Evolutionary conservation across 2,329 filamentous ascomycete genomes (phyloP).

Genomic region (Aureobasidium sp.): DNA sequence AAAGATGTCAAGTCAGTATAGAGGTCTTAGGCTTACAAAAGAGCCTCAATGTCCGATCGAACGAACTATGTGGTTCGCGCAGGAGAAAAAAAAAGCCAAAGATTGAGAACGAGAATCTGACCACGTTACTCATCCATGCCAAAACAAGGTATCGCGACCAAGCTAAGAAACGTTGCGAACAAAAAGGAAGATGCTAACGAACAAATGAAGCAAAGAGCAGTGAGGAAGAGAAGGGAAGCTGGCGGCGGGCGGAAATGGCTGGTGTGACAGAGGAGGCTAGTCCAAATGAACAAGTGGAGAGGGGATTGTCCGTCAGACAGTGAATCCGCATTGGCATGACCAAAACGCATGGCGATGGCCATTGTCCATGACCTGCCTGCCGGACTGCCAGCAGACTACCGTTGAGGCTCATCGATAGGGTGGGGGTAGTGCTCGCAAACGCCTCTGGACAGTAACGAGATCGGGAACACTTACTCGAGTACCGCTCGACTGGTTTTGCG

Average conservation of each 20-base stretch:
- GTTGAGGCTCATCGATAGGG: not conserved
- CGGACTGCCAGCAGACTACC: too few species aligned
- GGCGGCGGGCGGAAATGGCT: not conserved
- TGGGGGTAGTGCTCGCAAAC: not conserved
- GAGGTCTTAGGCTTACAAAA: not conserved
- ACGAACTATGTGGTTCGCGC: not conserved
- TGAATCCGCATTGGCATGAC: not conserved
- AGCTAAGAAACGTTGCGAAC: not conserved
- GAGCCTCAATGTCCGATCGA: not conserved
- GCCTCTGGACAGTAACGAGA: not conserved
- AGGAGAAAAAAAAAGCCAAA: not conserved
- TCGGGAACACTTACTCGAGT: not conserved
- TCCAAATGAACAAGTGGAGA: constrained; percentile 4
- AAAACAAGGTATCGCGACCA: not conserved
- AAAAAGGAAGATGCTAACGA: not conserved
- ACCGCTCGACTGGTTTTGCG: not conserved
- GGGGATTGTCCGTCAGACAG: not conserved
- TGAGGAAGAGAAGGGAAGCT: not conserved
- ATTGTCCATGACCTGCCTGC: not conserved
- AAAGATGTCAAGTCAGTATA: not conserved
- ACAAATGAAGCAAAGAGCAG: not conserved
- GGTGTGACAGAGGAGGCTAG: constrained; percentile 1
- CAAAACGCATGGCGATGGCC: not conserved
- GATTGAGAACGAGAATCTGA: not conserved
- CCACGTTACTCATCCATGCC: not conserved